These are phyloP conservation scores for Suzukiozyma palmioleophila DNA, from an alignment of 1,139 yeast species.

Conservation along the genomic window DNA sequence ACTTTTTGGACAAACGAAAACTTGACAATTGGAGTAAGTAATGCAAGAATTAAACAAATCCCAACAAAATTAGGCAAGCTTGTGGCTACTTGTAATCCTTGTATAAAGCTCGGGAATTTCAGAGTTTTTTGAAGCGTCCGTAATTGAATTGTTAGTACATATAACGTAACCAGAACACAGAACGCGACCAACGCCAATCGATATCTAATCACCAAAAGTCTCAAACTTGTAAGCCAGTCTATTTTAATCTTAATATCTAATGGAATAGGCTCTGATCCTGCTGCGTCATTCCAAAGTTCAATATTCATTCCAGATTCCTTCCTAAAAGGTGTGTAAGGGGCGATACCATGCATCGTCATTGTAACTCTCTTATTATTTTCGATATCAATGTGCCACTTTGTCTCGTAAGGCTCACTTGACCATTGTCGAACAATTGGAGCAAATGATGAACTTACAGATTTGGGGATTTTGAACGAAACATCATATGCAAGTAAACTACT, in stretches of 20 bases:
- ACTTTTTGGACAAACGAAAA: constrained; percentile 15
- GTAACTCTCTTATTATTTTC: constrained; percentile 17
- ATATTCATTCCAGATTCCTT: constrained; percentile 29
- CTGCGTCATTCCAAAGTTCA: constrained; percentile 41
- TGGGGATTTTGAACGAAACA: constrained; percentile 20
- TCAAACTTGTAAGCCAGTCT: constrained; percentile 44
- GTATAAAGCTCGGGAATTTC: constrained; percentile 48
- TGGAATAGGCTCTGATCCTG: constrained; percentile 13
- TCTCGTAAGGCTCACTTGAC: constrained; percentile 62
- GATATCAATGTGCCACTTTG: constrained; percentile 67
- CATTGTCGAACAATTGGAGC: constrained; percentile 69
- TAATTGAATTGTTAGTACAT: constrained; percentile 46
- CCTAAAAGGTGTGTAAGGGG: constrained; percentile 69
- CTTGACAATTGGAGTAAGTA: constrained; percentile 37
- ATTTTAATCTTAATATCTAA: constrained; percentile 32
- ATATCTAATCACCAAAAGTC: constrained; percentile 56
- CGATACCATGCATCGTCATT: constrained; percentile 62
- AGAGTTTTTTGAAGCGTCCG: constrained; percentile 18
- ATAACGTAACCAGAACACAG: constrained; percentile 46
- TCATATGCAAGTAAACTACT: constrained; percentile 59
- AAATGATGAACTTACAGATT: constrained; percentile 20
- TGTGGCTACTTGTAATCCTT: constrained; percentile 28
- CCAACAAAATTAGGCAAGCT: constrained; percentile 9
- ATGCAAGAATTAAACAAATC: constrained; percentile 9
- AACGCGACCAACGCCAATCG: constrained; percentile 55